Evolutionary conservation across 306 rosid genomes (phyloP).

Genomic region (Mucuna pruriens): DNA sequence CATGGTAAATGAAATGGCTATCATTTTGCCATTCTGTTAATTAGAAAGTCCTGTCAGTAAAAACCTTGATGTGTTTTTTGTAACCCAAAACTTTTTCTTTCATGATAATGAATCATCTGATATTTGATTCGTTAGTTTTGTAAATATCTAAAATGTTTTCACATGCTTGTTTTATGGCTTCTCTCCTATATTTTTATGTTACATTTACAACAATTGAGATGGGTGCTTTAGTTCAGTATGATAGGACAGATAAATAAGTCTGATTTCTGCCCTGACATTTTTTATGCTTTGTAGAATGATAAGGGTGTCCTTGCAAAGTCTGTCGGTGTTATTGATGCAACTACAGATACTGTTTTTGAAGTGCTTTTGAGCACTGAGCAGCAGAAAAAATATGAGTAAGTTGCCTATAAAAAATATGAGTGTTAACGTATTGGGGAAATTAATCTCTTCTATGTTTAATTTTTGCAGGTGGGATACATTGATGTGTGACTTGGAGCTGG

Average conservation of each 20-base stretch:
- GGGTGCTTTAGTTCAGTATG: constrained; percentile 27
- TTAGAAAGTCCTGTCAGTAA: neutral
- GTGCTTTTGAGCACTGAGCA: constrained; percentile 71
- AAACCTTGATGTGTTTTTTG: neutral
- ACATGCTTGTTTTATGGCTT: neutral
- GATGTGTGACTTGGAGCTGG: constrained; percentile 81
- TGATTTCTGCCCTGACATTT: constrained; percentile 31
- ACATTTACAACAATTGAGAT: constrained; percentile 14
- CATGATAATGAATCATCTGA: neutral
- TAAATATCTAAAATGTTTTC: neutral
- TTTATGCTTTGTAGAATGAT: constrained; percentile 66
- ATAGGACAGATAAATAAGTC: neutral
- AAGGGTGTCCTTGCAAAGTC: constrained; percentile 87
- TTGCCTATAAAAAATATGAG: constrained; percentile 18
- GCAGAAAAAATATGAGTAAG: constrained; percentile 86
- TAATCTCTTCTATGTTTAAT: constrained; percentile 31
- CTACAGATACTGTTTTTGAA: constrained; percentile 90
- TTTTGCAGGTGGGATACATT: constrained; percentile 93
- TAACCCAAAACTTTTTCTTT: neutral
- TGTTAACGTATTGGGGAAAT: constrained; percentile 13
- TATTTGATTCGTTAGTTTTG: neutral
- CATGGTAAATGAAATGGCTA: neutral
- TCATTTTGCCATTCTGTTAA: neutral
- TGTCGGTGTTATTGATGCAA: constrained; percentile 84
- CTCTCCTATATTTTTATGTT: neutral